Conservation (phyloP, 2,329 filamentous ascomycete species). For the Neonectria magnoliae region DNA sequence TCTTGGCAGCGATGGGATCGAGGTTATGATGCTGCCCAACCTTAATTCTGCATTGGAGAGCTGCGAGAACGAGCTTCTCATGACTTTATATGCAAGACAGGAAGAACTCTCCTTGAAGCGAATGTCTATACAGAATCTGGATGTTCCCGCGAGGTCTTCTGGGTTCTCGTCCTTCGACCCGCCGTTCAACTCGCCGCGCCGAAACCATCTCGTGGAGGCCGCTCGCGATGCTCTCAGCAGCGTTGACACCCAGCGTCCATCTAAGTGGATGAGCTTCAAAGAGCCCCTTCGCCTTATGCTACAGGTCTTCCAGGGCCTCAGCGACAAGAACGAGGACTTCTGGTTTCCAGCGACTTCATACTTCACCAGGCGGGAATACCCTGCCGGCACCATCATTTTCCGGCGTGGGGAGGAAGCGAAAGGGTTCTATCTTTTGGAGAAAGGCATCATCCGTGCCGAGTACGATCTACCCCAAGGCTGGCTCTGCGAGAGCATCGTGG, state of each 20-base stretch:
- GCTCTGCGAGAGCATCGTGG: constrained; percentile 91
- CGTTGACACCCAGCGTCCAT: constrained; percentile 65
- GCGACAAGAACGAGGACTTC: constrained; percentile 89
- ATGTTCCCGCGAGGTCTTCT: constrained; percentile 56
- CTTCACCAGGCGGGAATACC: constrained; percentile 75
- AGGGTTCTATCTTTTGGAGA: constrained; percentile 91
- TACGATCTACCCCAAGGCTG: constrained; percentile 91
- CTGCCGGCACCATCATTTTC: constrained; percentile 79
- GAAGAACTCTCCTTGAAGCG: constrained; percentile 65
- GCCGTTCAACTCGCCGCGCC: constrained; percentile 81
- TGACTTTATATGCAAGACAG: constrained; percentile 77
- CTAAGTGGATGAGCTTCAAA: constrained; percentile 85
- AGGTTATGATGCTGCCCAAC: constrained; percentile 84
- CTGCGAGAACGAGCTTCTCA: constrained; percentile 93
- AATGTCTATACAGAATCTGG: constrained; percentile 55
- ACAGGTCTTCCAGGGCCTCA: constrained; percentile 93
- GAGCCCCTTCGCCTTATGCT: constrained; percentile 92
- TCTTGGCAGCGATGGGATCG: constrained; percentile 76
- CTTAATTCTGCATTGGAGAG: constrained; percentile 93
- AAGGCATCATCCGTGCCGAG: constrained; percentile 87
- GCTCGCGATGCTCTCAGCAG: constrained; percentile 80
- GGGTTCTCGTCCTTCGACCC: constrained; percentile 49
- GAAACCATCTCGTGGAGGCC: constrained; percentile 79
- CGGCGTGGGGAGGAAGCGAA: constrained; percentile 78
- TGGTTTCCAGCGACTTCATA: constrained; percentile 86